Evolutionary conservation across 208 protist species (phyloP), one percentile per base, ranked within the genome.

Genomic region (Trypanosoma conorhini): DNA sequence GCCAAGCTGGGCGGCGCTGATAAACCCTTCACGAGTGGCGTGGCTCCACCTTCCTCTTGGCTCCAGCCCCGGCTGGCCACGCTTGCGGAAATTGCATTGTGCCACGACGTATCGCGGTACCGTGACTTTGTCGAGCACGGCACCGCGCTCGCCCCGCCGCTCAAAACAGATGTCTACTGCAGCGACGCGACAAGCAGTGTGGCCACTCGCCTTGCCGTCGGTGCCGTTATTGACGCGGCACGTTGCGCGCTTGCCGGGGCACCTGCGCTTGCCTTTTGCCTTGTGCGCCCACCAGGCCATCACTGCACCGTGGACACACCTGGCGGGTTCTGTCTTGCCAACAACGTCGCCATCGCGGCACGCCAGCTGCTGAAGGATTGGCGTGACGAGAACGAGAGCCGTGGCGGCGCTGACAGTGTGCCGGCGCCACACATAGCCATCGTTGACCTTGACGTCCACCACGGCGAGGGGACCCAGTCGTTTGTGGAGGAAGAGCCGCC

Each of bases 391-490:
- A 44, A 64, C n/a, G 57, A 42, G 19, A 3, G 56, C 3, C 12
- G 26, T 31, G 48, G 57, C 21, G 26, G 24, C 48, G 38, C 50
- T 8, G 35, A 17, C 24, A 59, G 28, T 15, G 38, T 15, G 3
- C 31, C 71, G 24, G 35, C 66, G 21, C 44, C 66, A 31, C 79
- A 80, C 19, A 81, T 98, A 64, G 83, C 86, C 0, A 93, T 98
- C 54, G 52, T 98, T 17, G 94, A 98, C 62, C 78, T 95, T 64
- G 96, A 98, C 70, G 85, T 98, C 7, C 96, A 98, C 70, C 95
- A 97, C 67, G 96, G 94, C 26, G 95, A 98, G 74, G 96, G 94
- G 26, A 97, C 88, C 12, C 88, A 96, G 24, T 71, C 82, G n/a
- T 92, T 96, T 63, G 94, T 97, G 40, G 92, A 96, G 38, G 73